Conservation (phyloP, 2,329 filamentous ascomycete genomes). For the Didymella pomorum region DNA sequence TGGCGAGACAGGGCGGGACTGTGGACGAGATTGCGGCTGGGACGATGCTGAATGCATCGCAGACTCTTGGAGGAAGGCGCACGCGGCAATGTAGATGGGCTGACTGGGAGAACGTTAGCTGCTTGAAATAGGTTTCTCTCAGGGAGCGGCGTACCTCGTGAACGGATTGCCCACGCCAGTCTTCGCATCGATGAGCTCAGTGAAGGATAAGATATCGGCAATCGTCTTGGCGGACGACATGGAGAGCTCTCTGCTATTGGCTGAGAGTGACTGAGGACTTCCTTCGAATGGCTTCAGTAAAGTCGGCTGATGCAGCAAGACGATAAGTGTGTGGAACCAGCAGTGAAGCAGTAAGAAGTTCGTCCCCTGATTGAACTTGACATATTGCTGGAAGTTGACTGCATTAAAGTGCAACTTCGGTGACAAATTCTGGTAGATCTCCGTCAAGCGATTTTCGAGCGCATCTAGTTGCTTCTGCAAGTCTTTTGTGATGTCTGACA, state of each 20-base stretch:
- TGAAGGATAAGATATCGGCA: conserved; percentile 85
- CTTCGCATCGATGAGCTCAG: conserved; percentile 83
- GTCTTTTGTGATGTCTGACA: conserved; percentile 76
- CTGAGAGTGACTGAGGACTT: conserved; percentile 73
- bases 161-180: conserved; percentile 90
- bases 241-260: conserved; percentile 80
- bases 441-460: conserved; percentile 83
- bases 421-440: conserved; percentile 77
- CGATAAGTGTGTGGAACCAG: conserved; percentile 88
- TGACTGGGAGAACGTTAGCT: conserved; percentile 62
- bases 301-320: conserved; percentile 84
- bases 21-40: conserved; percentile 68
- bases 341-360: conserved; percentile 88
- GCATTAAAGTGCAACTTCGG: conserved; percentile 82
- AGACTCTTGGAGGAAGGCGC: conserved; percentile 86
- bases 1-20: conserved; percentile 15
- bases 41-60: conserved; percentile 71
- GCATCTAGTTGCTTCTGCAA: conserved; percentile 74
- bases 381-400: conserved; percentile 84
- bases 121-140: neutral
- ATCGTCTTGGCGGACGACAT: conserved; percentile 94
- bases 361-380: conserved; percentile 80
- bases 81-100: conserved; percentile 90
- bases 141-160: conserved; percentile 57
- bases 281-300: conserved; percentile 79